Evolutionary conservation across 345 rosid genomes (phyloP).

Genomic region (Camelina sativa): DNA sequence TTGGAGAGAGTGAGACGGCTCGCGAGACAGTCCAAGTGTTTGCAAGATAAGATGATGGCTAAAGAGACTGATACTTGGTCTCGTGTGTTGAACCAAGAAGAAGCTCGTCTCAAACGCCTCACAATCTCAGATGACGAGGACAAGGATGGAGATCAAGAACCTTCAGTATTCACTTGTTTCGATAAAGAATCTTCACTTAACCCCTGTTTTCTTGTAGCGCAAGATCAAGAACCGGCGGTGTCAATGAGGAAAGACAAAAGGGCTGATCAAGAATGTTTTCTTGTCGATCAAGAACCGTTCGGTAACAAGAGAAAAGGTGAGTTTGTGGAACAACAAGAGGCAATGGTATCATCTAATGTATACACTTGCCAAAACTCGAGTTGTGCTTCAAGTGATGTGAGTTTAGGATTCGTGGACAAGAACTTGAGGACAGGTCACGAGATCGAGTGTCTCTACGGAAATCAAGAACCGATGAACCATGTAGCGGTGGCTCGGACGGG

Average conservation of each 20-base stretch:
- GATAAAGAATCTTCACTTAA: constrained; percentile 15
- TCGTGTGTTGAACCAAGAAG: constrained; percentile 62
- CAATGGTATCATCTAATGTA: constrained; percentile 10
- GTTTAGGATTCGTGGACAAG: constrained; percentile 49
- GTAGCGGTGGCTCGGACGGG: constrained; percentile 32
- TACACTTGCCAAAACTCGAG: constrained; percentile 46
- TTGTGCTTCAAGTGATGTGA: constrained; percentile 48
- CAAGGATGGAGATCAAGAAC: constrained; percentile 21
- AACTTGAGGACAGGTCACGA: constrained; percentile 54
- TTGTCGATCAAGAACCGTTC: constrained; percentile 6
- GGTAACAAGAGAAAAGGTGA: constrained; percentile 25
- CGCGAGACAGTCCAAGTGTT: constrained; percentile 65
- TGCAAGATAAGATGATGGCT: constrained; percentile 77
- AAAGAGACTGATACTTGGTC: constrained; percentile 67
- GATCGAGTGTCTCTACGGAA: constrained; percentile 35
- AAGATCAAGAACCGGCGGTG: constrained; percentile 3
- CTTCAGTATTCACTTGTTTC: background rate
- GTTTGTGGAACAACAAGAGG: constrained; percentile 23
- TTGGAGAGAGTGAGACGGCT: constrained; percentile 50
- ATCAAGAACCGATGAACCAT: constrained; percentile 25
- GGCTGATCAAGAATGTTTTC: constrained; percentile 11
- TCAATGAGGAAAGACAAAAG: background rate
- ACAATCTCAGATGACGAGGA: constrained; percentile 46
- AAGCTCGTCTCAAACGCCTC: constrained; percentile 49
- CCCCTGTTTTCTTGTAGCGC: background rate